These are phyloP conservation scores for Solanum peruvianum DNA, from an alignment of 257 asterid genomes.

Conservation along the genomic window DNA sequence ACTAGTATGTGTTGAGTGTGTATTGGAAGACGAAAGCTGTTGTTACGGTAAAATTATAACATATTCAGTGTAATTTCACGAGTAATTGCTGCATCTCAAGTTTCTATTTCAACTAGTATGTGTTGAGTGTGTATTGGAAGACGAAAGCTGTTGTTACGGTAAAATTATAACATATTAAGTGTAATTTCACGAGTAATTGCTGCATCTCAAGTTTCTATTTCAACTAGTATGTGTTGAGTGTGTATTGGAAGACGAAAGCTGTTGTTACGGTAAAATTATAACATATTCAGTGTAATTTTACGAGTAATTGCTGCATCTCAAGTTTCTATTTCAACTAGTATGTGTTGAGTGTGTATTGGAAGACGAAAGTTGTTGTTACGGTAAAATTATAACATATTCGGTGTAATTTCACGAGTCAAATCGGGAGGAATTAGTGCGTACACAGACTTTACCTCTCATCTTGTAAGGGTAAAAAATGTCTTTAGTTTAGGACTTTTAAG, in stretches of 20 bases:
- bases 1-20: neutral
- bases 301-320: neutral
- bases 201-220: neutral
- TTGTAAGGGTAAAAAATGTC: too few relatives aligned
- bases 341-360: neutral
- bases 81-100: neutral
- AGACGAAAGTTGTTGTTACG: neutral
- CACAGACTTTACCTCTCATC: too few relatives aligned
- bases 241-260: neutral
- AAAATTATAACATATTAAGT: neutral
- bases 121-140: neutral
- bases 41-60: neutral
- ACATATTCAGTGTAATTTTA: neutral
- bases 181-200: neutral
- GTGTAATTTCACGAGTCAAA: neutral
- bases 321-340: neutral
- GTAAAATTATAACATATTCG: neutral
- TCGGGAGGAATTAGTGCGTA: too few relatives aligned
- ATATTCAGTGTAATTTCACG: neutral
- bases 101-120: neutral
- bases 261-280: neutral
- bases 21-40: neutral
- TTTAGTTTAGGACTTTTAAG: too few relatives aligned
- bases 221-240: too few relatives aligned
- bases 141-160: neutral